A percentile compares a stretch with the other conserved stretches of the same genome.
Evolutionary conservation across 257 asterid genomes (phyloP).

Genomic region (Solanum dulcamara): DNA sequence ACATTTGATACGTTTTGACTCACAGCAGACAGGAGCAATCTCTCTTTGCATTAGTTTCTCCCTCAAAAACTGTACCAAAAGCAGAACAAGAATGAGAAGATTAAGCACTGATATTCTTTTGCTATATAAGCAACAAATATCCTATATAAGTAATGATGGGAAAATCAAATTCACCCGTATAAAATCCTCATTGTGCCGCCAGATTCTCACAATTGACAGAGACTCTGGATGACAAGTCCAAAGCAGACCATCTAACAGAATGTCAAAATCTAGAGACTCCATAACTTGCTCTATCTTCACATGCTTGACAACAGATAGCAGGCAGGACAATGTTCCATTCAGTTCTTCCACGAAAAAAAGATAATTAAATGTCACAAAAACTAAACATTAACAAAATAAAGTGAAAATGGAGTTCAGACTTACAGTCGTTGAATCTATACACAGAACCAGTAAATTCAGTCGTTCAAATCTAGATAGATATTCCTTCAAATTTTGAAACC

Average conservation of each 20-base stretch:
- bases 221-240: not conserved
- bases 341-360: not conserved
- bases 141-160: not conserved
- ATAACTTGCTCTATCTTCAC: not conserved
- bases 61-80: not conserved
- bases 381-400: not conserved
- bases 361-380: not conserved
- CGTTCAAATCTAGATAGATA: not conserved
- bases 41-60: not conserved
- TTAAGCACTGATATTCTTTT: not conserved
- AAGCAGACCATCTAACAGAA: not conserved
- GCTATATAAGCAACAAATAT: not conserved
- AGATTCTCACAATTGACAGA: not conserved
- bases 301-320: not conserved
- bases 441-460: not conserved
- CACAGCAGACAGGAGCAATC: not conserved
- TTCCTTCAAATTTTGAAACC: not conserved
- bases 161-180: not conserved
- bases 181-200: not conserved
- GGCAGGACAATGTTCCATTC: not conserved
- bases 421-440: not conserved
- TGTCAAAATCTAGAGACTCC: not conserved
- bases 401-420: not conserved
- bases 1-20: not conserved
- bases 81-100: not conserved